A percentile compares a stretch with the other conserved stretches of the same genome.
These are phyloP conservation scores for Clarireedia homoeocarpa DNA, from an alignment of 2,329 filamentous ascomycete species.

Conservation along the genomic window DNA sequence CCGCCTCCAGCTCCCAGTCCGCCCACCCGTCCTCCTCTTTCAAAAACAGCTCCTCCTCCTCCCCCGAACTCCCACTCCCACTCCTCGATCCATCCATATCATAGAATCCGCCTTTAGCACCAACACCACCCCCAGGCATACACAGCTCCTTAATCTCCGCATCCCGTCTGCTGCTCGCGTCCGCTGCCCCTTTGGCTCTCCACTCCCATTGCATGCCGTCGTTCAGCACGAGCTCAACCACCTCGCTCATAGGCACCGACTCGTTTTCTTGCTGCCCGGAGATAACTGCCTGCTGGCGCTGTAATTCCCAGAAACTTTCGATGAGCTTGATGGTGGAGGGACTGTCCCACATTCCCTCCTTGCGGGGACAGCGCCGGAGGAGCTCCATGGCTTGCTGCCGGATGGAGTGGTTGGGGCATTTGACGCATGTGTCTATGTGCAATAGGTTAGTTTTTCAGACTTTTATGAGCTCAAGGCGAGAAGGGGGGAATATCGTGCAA, in stretches of 20 bases:
- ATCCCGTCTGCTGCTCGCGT: background rate
- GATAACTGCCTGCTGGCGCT: slow-evolving; percentile 1
- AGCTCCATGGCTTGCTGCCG: slow-evolving; percentile 20
- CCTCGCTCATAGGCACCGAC: slow-evolving; percentile 1
- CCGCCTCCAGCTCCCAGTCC: too few relatives aligned
- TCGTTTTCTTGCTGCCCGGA: background rate
- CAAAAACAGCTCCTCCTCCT: too few relatives aligned
- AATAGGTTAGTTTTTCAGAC: background rate
- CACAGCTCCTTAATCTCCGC: background rate
- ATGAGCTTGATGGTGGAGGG: slow-evolving; percentile 15
- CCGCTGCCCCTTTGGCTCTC: background rate
- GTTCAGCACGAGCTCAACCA: slow-evolving; percentile 3
- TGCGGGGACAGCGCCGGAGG: slow-evolving; percentile 18
- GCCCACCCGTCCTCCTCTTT: too few relatives aligned
- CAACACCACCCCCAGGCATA: too few relatives aligned
- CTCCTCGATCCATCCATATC: too few relatives aligned
- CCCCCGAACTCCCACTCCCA: too few relatives aligned
- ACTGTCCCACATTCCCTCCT: slow-evolving; percentile 29
- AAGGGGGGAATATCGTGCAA: slow-evolving; percentile 8
- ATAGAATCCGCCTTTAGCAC: too few relatives aligned
- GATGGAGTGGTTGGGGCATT: slow-evolving; percentile 13
- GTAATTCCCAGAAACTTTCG: slow-evolving; percentile 20
- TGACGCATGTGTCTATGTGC: slow-evolving; percentile 10
- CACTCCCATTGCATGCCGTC: slow-evolving; percentile 11
- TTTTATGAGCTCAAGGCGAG: background rate